These are phyloP conservation scores for Albophoma yamanashiensis DNA, from an alignment of 2,329 filamentous ascomycete species.

Conservation along the genomic window DNA sequence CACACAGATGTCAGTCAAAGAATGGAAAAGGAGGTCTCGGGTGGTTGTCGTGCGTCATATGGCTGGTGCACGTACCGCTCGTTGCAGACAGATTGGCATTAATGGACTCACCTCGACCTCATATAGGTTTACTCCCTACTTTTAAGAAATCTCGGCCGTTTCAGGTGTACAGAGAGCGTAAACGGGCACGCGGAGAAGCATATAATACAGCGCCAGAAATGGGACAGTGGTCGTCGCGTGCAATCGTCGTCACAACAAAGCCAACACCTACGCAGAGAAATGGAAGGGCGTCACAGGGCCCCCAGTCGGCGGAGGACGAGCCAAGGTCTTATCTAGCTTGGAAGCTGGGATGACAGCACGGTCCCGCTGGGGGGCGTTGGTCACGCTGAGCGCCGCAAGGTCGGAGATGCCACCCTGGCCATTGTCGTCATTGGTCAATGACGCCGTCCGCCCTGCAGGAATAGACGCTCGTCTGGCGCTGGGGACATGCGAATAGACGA, in stretches of 20 bases:
- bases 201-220: neutral
- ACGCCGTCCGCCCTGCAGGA: neutral
- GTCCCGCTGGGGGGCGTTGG: neutral
- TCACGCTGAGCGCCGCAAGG: neutral
- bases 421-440: neutral
- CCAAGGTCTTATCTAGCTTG: neutral
- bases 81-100: neutral
- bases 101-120: neutral
- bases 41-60: neutral
- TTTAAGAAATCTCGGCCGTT: neutral
- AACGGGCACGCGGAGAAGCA: neutral
- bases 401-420: neutral
- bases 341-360: neutral
- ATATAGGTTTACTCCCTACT: neutral
- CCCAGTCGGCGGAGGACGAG: neutral
- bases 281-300: neutral
- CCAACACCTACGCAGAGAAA: neutral
- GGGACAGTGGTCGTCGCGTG: neutral
- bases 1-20: neutral
- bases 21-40: neutral
- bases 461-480: neutral
- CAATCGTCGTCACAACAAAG: neutral
- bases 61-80: neutral
- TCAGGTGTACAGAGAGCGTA: neutral
- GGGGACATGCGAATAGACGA: neutral